Evolutionary conservation across 257 asterid species (phyloP), one percentile per base, ranked within the genome.

Genomic region (Henckelia pumila): DNA sequence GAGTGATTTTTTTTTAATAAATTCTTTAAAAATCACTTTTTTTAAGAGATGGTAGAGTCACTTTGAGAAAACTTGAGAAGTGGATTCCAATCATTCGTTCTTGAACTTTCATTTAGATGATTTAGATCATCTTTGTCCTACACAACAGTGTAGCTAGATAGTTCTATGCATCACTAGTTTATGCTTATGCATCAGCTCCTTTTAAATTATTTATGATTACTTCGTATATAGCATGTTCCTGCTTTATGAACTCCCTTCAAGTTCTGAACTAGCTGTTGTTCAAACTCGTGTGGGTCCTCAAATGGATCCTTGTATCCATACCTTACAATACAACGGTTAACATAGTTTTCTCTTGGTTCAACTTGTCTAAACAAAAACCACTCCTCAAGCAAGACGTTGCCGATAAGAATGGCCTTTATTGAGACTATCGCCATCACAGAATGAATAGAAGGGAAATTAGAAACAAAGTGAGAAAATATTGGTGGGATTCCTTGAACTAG

Each of bases 401-500:
- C 76, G 13, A 80, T 83, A 6, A 83, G 85, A 55, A 83, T 65
- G 1, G 80, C 71, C 61, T 83, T 83, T 10, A 83, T 78, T 0
- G 85, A 83, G 16, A 83, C 83, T 19, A 83, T 40, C 11, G 80
- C 88, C 0, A 76, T 28, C 5, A 83, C 83, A 0, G 88, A 77
- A 26, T 83, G 80, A 5, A 80, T 64, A 0, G 82, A 81, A 0
- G 93, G 89, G 1, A 89, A 35, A 30, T 87, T 89, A 8, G 85
- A 47, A 11, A 85, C 71, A 50, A 82, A 89, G 37, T 87, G 96
- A 3, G 89, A 73, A 29, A 87, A 85, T 19, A 89, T 87, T 0
- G 92, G 96, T 0, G 95, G 95, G 59, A 89, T 85, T 2, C 93
- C 93, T 24, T 89, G 91, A 0, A 87, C 96, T 0, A 89, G 76